These are phyloP conservation scores for Esteya vermicola DNA, from an alignment of 2,329 filamentous ascomycete species.

Conservation along the genomic window DNA sequence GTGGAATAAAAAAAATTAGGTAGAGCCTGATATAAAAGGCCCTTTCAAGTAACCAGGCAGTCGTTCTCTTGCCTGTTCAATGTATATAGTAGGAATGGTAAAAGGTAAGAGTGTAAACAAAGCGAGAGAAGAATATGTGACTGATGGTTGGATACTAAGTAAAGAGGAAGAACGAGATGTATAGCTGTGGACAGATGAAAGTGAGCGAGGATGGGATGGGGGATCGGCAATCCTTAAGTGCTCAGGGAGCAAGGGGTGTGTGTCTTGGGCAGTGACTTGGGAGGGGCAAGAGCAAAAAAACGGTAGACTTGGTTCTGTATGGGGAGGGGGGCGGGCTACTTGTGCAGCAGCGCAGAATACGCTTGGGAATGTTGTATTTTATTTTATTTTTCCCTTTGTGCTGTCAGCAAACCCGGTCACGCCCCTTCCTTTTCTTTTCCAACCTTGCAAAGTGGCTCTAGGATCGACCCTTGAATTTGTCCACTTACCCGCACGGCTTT, in stretches of 20 bases:
- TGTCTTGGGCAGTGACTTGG: neutral
- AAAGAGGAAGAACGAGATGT: neutral
- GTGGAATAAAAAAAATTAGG: too few species aligned
- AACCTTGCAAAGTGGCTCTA: neutral
- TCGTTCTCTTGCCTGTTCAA: too few species aligned
- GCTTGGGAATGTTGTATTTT: neutral
- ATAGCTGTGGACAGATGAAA: neutral
- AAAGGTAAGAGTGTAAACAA: neutral
- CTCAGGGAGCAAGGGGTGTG: slow-evolving; percentile 19
- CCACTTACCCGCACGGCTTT: slow-evolving; percentile 1
- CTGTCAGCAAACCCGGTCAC: slow-evolving; percentile 1
- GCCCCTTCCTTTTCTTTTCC: too few species aligned
- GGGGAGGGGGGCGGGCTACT: neutral
- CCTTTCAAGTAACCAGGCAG: too few species aligned
- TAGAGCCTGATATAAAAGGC: too few species aligned
- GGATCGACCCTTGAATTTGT: neutral
- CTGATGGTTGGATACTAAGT: neutral
- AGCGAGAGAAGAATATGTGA: neutral
- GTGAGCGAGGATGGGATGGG: slow-evolving; percentile 16
- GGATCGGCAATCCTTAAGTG: slow-evolving; percentile 49
- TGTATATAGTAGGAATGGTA: neutral
- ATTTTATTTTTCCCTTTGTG: neutral
- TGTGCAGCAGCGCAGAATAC: neutral
- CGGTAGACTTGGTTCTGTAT: slow-evolving; percentile 2
- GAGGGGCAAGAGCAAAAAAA: slow-evolving; percentile 2